These are phyloP conservation scores for Populus tremula DNA, from an alignment of 345 rosid genomes.

Conservation along the genomic window DNA sequence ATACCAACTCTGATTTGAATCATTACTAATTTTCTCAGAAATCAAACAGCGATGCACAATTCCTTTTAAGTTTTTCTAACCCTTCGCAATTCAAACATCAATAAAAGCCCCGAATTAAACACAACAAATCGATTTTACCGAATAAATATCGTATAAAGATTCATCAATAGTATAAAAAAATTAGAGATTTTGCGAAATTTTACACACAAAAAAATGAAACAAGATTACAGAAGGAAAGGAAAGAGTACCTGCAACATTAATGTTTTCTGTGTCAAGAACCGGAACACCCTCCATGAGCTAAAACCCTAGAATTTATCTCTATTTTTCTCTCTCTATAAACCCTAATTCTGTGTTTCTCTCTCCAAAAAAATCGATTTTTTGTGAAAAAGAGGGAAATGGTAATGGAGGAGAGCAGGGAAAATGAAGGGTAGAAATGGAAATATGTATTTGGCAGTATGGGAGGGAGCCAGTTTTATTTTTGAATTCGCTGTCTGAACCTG, in stretches of 20 bases:
- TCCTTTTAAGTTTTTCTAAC: not conserved
- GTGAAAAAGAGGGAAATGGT: not conserved
- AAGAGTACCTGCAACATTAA: conserved; percentile 13
- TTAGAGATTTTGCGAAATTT: not conserved
- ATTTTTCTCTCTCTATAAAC: not conserved
- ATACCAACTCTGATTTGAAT: not conserved
- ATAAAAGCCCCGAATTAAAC: not conserved
- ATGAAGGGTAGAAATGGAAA: not conserved
- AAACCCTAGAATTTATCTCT: conserved; percentile 5
- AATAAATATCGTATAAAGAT: not conserved
- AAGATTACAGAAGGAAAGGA: not conserved
- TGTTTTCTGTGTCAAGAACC: not conserved
- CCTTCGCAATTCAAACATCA: not conserved
- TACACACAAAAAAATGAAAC: not conserved
- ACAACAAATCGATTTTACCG: not conserved
- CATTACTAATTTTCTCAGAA: not conserved
- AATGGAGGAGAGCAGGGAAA: not conserved
- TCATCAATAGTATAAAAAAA: not conserved
- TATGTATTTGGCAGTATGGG: not conserved
- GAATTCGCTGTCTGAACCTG: not conserved
- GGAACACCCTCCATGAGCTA: conserved; percentile 19
- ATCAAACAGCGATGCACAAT: not conserved
- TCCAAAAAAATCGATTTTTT: not conserved
- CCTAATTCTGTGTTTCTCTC: not conserved
- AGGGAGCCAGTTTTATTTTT: not conserved